Evolutionary conservation across 2,329 filamentous ascomycete species (phyloP).

Genomic region (Saccharata proteae): DNA sequence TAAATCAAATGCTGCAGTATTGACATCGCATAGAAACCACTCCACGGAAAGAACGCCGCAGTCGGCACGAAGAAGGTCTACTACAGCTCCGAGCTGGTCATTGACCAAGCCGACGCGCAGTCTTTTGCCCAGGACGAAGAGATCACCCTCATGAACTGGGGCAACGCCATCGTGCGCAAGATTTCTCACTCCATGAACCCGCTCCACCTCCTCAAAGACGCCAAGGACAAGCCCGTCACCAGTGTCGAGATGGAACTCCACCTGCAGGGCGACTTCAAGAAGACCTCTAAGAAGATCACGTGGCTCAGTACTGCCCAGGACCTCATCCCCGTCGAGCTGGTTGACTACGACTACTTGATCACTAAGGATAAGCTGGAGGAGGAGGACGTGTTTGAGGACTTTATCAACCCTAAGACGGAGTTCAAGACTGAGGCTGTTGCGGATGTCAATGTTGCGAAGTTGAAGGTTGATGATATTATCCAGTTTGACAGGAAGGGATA

Average conservation of each 20-base stretch:
- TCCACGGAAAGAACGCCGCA: constrained; percentile 79
- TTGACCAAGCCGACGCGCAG: constrained; percentile 80
- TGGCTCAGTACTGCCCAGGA: constrained; percentile 75
- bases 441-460: constrained; percentile 64
- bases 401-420: constrained; percentile 64
- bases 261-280: constrained; percentile 84
- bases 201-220: constrained; percentile 33
- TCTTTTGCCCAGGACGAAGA: constrained; percentile 76
- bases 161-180: constrained; percentile 68
- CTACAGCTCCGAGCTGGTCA: constrained; percentile 60
- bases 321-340: constrained; percentile 70
- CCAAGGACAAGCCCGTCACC: constrained; percentile 47
- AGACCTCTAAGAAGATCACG: constrained; percentile 91
- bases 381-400: constrained; percentile 75
- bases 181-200: constrained; percentile 43
- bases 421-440: constrained; percentile 63
- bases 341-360: constrained; percentile 91
- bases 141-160: constrained; percentile 95
- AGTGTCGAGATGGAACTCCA: constrained; percentile 74
- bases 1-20: constrained; percentile 22
- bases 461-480: constrained; percentile 83
- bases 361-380: constrained; percentile 91
- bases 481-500: constrained; percentile 92
- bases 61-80: constrained; percentile 78
- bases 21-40: constrained; percentile 59